These are phyloP conservation scores for Didymella sp. DNA, from an alignment of 2,329 filamentous ascomycete species.

Conservation along the genomic window DNA sequence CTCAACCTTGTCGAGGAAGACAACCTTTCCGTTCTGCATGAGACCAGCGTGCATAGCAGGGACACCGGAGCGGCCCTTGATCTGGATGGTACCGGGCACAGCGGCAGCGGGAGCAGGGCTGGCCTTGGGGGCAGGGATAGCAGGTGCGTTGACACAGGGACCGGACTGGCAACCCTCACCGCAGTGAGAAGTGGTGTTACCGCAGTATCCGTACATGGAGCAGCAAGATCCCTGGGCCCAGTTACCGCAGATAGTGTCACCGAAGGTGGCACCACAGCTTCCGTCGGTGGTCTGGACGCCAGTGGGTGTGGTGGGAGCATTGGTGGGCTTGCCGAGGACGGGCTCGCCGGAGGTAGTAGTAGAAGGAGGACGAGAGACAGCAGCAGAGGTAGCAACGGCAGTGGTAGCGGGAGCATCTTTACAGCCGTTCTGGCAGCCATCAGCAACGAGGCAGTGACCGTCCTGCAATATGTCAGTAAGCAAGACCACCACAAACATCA, in stretches of 20 bases:
- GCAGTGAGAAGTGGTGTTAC: constrained; percentile 59
- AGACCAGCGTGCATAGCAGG: constrained; percentile 69
- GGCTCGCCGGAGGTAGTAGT: constrained; percentile 47
- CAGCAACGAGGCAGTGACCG: constrained; percentile 46
- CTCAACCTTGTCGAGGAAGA: constrained; percentile 70
- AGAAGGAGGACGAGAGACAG: constrained; percentile 39
- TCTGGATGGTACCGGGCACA: constrained; percentile 56
- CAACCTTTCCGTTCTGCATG: constrained; percentile 64
- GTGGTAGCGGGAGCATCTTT: constrained; percentile 25
- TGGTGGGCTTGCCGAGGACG: constrained; percentile 45
- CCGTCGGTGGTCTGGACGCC: constrained; percentile 58
- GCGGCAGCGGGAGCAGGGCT: constrained; percentile 56
- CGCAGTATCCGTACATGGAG: constrained; percentile 65
- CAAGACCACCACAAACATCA: not conserved
- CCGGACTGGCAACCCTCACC: constrained; percentile 63
- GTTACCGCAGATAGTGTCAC: constrained; percentile 59
- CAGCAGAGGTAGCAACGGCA: constrained; percentile 17
- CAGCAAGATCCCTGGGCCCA: constrained; percentile 63
- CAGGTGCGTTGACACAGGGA: constrained; percentile 55
- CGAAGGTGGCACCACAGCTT: constrained; percentile 60
- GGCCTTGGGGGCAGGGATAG: constrained; percentile 51
- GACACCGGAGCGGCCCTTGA: constrained; percentile 65
- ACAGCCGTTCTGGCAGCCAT: constrained; percentile 53
- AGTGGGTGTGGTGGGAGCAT: constrained; percentile 28
- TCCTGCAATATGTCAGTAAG: constrained; percentile 21